Conservation (phyloP, 306 rosid species). For the Bauhinia variegata region DNA sequence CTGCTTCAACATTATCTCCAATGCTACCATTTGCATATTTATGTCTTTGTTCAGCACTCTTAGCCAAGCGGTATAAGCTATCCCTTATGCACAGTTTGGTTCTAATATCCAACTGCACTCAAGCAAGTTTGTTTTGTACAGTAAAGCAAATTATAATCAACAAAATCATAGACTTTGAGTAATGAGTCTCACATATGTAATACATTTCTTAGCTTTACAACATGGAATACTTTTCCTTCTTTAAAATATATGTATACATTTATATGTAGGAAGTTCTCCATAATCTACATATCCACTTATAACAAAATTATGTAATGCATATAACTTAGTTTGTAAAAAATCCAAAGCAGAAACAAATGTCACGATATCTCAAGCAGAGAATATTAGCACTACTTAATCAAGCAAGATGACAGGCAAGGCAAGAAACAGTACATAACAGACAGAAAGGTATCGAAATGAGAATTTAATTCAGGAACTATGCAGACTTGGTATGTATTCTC, state of each 20-base stretch:
- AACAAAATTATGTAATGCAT: slow-evolving; percentile 12
- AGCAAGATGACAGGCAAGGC: neutral
- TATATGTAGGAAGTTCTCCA: no score
- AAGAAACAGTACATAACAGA: no score
- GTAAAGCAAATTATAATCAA: slow-evolving; percentile 15
- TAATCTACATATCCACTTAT: neutral
- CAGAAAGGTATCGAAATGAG: neutral
- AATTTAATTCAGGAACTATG: neutral
- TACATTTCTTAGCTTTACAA: slow-evolving; percentile 9
- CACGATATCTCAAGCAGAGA: neutral
- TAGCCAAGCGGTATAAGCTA: slow-evolving; percentile 87
- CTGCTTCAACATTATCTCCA: slow-evolving; percentile 55
- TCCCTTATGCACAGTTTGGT: slow-evolving; percentile 87
- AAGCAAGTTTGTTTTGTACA: slow-evolving; percentile 29
- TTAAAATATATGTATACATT: no score
- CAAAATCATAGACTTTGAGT: slow-evolving; percentile 21
- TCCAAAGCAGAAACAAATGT: neutral
- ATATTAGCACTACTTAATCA: neutral
- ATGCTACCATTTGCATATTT: slow-evolving; percentile 42
- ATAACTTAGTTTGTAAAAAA: slow-evolving; percentile 1
- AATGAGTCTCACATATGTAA: slow-evolving; percentile 8
- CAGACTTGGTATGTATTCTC: neutral
- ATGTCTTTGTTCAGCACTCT: slow-evolving; percentile 86
- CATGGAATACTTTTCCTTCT: neutral
- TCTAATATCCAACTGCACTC: slow-evolving; percentile 70